Percentiles rank a stretch among this genome's conserved stretches.
phyloP scores from a whole-genome alignment of 805 yeast species.

The Starmerella floris region DNA sequence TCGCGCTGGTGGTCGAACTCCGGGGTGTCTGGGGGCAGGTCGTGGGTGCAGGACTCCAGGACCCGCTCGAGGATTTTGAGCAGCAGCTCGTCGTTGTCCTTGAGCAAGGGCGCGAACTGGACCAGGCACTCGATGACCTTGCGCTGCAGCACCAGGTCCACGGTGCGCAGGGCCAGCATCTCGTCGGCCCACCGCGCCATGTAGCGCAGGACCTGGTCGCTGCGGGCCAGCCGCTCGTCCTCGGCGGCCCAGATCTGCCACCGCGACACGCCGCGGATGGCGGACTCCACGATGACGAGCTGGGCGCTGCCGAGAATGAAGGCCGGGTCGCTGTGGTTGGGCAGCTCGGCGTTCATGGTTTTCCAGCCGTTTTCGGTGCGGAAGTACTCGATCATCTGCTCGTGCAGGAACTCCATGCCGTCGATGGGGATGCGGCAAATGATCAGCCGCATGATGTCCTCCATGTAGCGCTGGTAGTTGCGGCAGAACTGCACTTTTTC shows the following conservation, averaged over 20 bases:
- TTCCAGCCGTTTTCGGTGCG: conserved; percentile 47
- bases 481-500: conserved; percentile 65
- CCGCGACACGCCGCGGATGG: conserved; percentile 81
- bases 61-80: conserved; percentile 76
- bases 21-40: conserved; percentile 50
- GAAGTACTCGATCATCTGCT: conserved; percentile 58
- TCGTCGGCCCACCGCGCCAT: conserved; percentile 46
- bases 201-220: conserved; percentile 45
- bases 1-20: conserved; percentile 58
- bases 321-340: conserved; percentile 32
- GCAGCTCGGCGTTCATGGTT: conserved; percentile 36
- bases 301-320: conserved; percentile 68
- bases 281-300: conserved; percentile 74
- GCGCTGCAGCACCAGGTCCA: conserved; percentile 68
- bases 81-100: conserved; percentile 58
- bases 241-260: conserved; percentile 88
- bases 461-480: conserved; percentile 70
- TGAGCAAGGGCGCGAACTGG: conserved; percentile 80
- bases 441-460: conserved; percentile 78
- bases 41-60: conserved; percentile 71
- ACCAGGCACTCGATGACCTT: conserved; percentile 86
- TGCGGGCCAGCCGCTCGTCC: conserved; percentile 39
- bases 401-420: conserved; percentile 70
- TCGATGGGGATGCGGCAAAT: conserved; percentile 76
- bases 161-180: conserved; percentile 57